Base-by-base conservation (phyloP, 2,329 filamentous ascomycete genomes). In the Didymella pinodella region DNA sequence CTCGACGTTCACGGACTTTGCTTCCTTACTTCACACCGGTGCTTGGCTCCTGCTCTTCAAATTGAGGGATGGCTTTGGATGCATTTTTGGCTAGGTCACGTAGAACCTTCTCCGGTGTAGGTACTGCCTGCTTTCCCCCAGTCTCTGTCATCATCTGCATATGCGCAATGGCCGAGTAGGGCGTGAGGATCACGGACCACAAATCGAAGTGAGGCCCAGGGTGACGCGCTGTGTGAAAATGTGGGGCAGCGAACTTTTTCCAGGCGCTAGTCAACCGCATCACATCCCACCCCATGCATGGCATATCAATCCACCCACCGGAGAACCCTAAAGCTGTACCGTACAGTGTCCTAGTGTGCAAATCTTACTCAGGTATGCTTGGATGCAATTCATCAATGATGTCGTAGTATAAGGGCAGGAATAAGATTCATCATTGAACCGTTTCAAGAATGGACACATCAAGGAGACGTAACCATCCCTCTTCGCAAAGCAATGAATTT, bases 11-110 rank as follows among this genome's bases (percentile, higher is more conserved):
- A 77, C 73, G 67, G 72, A 75, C 72, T 73, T 71, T 67, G 72
- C 50, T 57, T 66, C 60, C 74, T 76, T 76, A 76, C 74, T 75
- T 76, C 62, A 75, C 68, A 58, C 69, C 71, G 60, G 52, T 61
- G 48, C 54, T 62, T 50, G 67, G 58, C 31, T 74, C 68, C 48
- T 63, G 59, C 48, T 67, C 65, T 47, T 57, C 61, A 49, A 75
- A 70, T 36, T 64, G 65, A 14, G 71, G 69, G 31, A 75, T 52
- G 38, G 62, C 57, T 55, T 63, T 70, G 16, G 68, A 61, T 16
- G 68, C 56, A 59, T 70, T 69, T 25, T 65, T 70, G 22, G 71
- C 66, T 32, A 73, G 31, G 34, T 72, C 68, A n/a, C 70, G 65
- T 54, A 76, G 61, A 26, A 43, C 58, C 28, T 66, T 62, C 48